phyloP scores from a whole-genome alignment of 1,284 basidiomycete species.

The Ceratobasidium sp. region DNA sequence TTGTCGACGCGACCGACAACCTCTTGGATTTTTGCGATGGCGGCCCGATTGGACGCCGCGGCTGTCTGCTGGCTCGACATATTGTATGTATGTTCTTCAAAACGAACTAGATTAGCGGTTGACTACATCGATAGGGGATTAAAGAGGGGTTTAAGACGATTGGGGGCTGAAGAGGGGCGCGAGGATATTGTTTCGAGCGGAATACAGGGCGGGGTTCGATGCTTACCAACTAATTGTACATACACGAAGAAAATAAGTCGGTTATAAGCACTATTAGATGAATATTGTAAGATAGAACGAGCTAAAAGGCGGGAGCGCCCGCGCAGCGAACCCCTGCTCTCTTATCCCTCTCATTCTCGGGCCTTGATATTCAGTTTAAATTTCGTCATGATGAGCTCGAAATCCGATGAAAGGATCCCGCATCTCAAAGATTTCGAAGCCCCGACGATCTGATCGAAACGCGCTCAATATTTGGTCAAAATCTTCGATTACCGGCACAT shows the following conservation, averaged over 20 bases:
- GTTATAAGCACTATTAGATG: neutral
- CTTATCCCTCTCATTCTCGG: neutral
- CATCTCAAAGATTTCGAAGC: neutral
- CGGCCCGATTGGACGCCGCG: neutral
- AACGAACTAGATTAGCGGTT: no score
- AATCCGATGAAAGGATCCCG: neutral
- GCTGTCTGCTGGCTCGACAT: conserved; percentile 9
- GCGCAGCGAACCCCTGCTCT: neutral
- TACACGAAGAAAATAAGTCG: neutral
- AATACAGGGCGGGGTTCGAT: no score
- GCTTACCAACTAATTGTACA: neutral
- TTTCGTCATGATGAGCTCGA: neutral
- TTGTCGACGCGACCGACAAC: neutral
- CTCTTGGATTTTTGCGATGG: neutral
- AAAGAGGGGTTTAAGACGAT: neutral
- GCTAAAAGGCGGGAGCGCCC: neutral
- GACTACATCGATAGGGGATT: no score
- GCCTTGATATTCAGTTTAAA: neutral
- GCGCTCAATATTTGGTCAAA: neutral
- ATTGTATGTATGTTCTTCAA: neutral
- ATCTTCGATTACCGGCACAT: neutral
- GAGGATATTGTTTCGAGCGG: neutral
- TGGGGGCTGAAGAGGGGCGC: neutral
- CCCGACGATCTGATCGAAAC: neutral
- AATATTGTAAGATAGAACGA: no score